phyloP scores from a whole-genome alignment of 495 filamentous ascomycete genomes.

The Lasiosphaeria ovina region DNA sequence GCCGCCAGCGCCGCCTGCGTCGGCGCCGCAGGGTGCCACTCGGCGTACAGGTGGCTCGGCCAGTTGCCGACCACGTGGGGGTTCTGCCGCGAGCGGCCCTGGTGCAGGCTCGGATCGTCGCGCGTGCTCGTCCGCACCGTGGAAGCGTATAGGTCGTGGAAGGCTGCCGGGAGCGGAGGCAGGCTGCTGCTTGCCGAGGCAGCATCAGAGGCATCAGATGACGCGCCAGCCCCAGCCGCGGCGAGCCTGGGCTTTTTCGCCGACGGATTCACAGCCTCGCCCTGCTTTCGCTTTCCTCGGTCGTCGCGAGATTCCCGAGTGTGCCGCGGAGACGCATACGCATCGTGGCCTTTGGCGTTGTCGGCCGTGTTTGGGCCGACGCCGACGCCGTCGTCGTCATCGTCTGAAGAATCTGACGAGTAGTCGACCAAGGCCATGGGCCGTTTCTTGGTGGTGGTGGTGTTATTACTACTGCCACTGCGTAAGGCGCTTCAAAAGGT shows the following conservation, averaged over 20 bases:
- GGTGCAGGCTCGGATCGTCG: conserved; percentile 83
- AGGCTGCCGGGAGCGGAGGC: conserved; percentile 77
- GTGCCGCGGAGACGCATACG: too few relatives aligned
- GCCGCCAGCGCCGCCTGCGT: conserved; percentile 54
- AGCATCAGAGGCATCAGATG: too few relatives aligned
- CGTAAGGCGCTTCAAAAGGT: too few relatives aligned
- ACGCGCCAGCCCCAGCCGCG: too few relatives aligned
- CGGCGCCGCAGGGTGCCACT: conserved; percentile 71
- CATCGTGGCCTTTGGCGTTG: not conserved
- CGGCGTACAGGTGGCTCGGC: conserved; percentile 89
- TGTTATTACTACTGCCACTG: too few relatives aligned
- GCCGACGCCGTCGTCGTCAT: not conserved
- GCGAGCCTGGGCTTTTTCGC: too few relatives aligned
- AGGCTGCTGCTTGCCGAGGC: conserved; percentile 41
- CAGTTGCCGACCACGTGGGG: conserved; percentile 89
- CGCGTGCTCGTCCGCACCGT: conserved; percentile 66
- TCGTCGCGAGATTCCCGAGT: too few relatives aligned
- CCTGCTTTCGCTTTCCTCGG: too few relatives aligned
- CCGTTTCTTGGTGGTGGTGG: too few relatives aligned
- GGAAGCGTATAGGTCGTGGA: conserved; percentile 89
- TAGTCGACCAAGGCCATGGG: not conserved
- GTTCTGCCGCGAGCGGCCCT: conserved; percentile 72
- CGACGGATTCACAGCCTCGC: too few relatives aligned
- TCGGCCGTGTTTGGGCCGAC: not conserved
- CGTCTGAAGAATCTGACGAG: not conserved